Percentiles rank a stretch among this genome's conserved stretches.
Conservation (phyloP, 1,139 yeast genomes). For the Nakaseomyces uthaithaninus region DNA sequence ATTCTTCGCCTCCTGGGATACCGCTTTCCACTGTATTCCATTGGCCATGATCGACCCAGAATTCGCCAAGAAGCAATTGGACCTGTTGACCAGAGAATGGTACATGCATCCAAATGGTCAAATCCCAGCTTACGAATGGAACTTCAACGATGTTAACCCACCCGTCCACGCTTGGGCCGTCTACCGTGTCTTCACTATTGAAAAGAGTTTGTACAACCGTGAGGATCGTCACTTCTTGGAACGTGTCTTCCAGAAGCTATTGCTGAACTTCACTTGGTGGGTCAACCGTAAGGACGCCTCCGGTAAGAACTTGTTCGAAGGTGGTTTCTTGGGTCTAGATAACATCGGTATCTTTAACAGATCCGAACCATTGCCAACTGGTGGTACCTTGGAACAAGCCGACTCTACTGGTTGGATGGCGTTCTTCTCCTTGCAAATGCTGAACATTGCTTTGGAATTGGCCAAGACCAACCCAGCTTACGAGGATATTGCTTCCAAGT, state of each 20-base stretch:
- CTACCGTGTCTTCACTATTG: constrained; percentile 77
- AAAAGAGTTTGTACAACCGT: constrained; percentile 71
- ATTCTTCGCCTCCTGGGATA: constrained; percentile 96
- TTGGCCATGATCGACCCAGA: constrained; percentile 90
- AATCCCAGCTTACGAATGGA: constrained; percentile 95
- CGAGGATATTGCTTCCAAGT: constrained; percentile 88
- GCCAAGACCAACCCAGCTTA: constrained; percentile 78
- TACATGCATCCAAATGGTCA: constrained; percentile 97
- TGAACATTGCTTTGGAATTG: constrained; percentile 81
- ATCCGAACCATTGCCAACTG: constrained; percentile 88
- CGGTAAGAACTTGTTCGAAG: constrained; percentile 86
- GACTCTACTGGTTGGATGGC: constrained; percentile 99
- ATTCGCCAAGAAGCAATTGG: constrained; percentile 83
- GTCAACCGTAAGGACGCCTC: constrained; percentile 81
- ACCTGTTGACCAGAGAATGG: constrained; percentile 84
- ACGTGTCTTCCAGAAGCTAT: constrained; percentile 78
- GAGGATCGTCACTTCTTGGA: constrained; percentile 81
- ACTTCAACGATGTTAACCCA: constrained; percentile 87
- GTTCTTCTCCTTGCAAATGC: constrained; percentile 80
- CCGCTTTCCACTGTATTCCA: constrained; percentile 90
- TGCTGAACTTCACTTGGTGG: constrained; percentile 95
- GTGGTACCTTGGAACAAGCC: constrained; percentile 84
- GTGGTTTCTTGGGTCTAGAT: constrained; percentile 88
- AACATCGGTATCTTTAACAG: constrained; percentile 89
- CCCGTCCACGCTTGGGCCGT: constrained; percentile 97